These are phyloP conservation scores for Peronospora belbahrii DNA, from an alignment of 352 stramenopile species.

Conservation along the genomic window DNA sequence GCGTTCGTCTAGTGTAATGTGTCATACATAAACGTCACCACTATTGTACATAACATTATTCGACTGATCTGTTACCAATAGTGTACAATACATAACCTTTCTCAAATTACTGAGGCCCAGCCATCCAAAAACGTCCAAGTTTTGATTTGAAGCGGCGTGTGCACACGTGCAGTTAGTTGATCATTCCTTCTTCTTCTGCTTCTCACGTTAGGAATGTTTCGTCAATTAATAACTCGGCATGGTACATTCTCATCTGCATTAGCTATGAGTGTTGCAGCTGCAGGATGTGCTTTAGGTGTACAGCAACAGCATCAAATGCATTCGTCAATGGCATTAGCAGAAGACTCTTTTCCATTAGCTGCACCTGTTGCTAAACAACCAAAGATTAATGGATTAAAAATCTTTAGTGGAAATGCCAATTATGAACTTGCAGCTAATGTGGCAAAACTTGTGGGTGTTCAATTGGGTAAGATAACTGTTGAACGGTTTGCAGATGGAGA, in stretches of 20 bases:
- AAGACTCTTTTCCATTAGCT: constrained; percentile 49
- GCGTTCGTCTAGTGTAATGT: too few relatives aligned
- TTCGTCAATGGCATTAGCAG: constrained; percentile 19
- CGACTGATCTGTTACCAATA: too few relatives aligned
- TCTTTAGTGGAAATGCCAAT: constrained; percentile 98
- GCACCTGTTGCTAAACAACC: constrained; percentile 73
- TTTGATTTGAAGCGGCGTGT: too few relatives aligned
- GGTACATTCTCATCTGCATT: constrained; percentile 40
- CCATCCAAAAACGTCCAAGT: too few relatives aligned
- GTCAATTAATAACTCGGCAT: constrained; percentile 51
- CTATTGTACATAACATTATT: too few relatives aligned
- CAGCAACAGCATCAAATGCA: constrained; percentile 20
- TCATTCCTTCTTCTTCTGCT: not conserved
- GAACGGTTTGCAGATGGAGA: constrained; percentile 98
- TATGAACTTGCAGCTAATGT: constrained; percentile 95
- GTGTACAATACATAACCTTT: too few relatives aligned
- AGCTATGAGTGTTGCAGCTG: constrained; percentile 39
- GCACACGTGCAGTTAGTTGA: too few relatives aligned
- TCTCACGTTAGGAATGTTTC: constrained; percentile 67
- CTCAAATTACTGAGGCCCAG: too few relatives aligned
- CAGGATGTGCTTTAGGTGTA: constrained; percentile 37
- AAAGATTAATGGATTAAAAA: constrained; percentile 91
- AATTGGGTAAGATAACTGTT: constrained; percentile 97
- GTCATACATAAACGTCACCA: too few relatives aligned
- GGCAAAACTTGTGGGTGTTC: constrained; percentile 94